Evolutionary conservation across 2,329 filamentous ascomycete species (phyloP), one percentile per base, ranked within the genome.

Genomic region (Cladosporium velox): DNA sequence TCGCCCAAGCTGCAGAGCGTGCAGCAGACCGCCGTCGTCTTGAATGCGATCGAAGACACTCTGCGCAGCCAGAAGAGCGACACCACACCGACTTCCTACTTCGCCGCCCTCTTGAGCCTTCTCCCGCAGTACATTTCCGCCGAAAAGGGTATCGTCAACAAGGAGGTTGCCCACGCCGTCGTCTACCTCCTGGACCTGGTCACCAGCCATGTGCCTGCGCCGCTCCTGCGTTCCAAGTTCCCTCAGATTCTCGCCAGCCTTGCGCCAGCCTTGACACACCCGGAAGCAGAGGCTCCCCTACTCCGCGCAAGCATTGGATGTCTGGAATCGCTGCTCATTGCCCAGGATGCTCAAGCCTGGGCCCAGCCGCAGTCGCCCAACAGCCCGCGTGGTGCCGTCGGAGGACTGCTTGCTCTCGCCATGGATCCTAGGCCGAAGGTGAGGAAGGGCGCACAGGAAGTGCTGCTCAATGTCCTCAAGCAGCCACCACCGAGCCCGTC

Each of bases 181-280:
- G 91, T 99, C 72, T 99, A 99, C 79, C 89, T 99, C 18, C 92
- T 99, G 82, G 94, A 99, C 79, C 84, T 96, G 71, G 87, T 97
- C 72, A 95, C 93, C 18, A 91, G 91, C 67, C 91, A 89, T 80
- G 89, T 93, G 68, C 92, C 95, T 64, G 87, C 91, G 68, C 88
- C 93, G 67, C 88, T 99, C 67, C 90, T 99, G 66, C 91, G 93
- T 75, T 91, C 92, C 71, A 97, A 98, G 79, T 99, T 99, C 82
- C 90, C 91, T 32, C 91, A 96, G 79, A 97, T 99, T 74, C 88
- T 99, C 67, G 88, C 89, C 35, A 89, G 91, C 68, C 87, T 99
- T 71, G 93, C 92, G 24, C 93, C 94, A 1, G 90, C 93, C 14
- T 85, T 99, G 57, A 88, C 91, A 64, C 85, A 91, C 70, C 83